These are phyloP conservation scores for Aspergillus hortae DNA, from an alignment of 2,329 filamentous ascomycete species.

Conservation along the genomic window DNA sequence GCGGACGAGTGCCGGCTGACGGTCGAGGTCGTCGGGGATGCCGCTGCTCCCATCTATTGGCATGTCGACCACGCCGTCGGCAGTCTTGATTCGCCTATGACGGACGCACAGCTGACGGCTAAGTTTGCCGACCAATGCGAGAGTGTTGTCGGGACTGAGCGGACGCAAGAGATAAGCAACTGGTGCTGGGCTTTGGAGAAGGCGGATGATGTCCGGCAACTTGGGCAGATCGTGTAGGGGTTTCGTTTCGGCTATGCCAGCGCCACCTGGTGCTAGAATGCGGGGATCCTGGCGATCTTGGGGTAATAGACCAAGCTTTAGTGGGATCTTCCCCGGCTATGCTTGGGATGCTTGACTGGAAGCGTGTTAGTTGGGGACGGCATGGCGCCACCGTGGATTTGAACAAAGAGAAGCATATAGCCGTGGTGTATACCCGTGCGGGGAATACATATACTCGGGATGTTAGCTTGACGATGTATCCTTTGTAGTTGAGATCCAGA, in stretches of 20 bases:
- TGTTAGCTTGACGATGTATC: too few species aligned
- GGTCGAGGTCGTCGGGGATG: conserved; percentile 34
- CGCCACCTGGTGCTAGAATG: too few species aligned
- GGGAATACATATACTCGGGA: too few species aligned
- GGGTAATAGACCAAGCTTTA: too few species aligned
- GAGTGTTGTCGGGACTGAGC: conserved; percentile 38
- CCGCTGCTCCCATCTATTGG: conserved; percentile 36
- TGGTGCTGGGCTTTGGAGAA: conserved; percentile 30
- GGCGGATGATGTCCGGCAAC: conserved; percentile 28
- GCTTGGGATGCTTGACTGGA: too few species aligned
- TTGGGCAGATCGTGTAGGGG: conserved; percentile 12
- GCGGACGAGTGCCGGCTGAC: conserved; percentile 43
- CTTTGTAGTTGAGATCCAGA: too few species aligned
- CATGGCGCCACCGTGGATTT: neutral
- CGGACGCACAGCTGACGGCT: conserved; percentile 41
- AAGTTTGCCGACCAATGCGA: conserved; percentile 51
- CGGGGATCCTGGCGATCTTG: neutral
- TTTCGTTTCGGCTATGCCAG: neutral
- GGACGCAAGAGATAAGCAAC: conserved; percentile 32
- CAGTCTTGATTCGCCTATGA: conserved; percentile 49
- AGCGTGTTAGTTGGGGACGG: too few species aligned
- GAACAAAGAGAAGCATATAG: neutral
- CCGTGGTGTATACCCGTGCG: neutral
- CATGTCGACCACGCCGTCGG: conserved; percentile 51
- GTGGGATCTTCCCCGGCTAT: too few species aligned